Base-by-base conservation (phyloP, 768 basidiomycete species). In the Boletus vermiculosoides region DNA sequence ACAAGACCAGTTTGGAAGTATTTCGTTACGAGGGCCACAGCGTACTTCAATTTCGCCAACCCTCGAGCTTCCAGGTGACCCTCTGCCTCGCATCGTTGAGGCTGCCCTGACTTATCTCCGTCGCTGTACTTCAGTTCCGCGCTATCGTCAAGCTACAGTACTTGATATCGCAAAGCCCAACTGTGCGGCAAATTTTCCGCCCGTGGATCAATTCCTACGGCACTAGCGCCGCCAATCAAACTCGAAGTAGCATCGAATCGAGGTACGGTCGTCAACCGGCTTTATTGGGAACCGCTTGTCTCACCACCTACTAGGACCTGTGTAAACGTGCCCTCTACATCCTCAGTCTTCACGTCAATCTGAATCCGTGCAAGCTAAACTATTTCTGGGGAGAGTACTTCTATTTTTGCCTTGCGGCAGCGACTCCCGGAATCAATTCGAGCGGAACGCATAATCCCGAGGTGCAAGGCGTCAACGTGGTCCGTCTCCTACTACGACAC, bases 101-200 rank as follows among this genome's bases (percentile, higher is more conserved):
- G 39, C 31, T 63, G 36, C 58, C 45, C 45, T 55, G 37, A 54
- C 48, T 60, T 60, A 66, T 66, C 66, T 66, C 65, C 66, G 66
- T 63, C 48, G 8, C 28, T 23, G 22, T 23, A 31, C 39, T 64
- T 58, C 54, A 66, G 45, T 60, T 66, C 66, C 65, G 66, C 28
- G 37, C 15, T 45, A 39, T 51, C 50, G 25, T 54, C 58, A 22
- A 30, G 42, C 28, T 4, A 23, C 2, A n/a, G n/a, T n/a, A 54
- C 37, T 22, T 47, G 20, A 20, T 31, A 28, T 30, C 51, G 31
- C 54, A 33, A 31, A 22, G 12, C 47, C 41, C 42, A 33, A 45
- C 44, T 39, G 37, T 22, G 58, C 45, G 53, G 42, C 18, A 55
- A 34, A 55, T 41, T 48, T 33, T 33, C 16, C 28, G 10, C 54